Conservation (phyloP, 2,329 filamentous ascomycete genomes). For the Microdochium nivale region DNA sequence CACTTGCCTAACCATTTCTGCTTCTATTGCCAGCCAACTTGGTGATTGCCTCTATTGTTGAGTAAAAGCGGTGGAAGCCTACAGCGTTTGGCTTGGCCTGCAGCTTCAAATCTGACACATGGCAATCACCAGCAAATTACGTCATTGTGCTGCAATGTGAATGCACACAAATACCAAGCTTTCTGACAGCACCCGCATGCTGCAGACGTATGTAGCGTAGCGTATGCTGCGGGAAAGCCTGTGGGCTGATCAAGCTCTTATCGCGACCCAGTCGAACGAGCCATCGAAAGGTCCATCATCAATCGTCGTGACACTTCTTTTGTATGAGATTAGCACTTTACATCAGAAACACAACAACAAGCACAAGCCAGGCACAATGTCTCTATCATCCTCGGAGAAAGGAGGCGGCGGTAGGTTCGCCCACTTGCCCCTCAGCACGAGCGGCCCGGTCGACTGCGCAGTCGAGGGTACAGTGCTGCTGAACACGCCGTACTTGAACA, state of each 20-base stretch:
- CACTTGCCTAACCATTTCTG: no score
- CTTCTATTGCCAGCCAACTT: no score
- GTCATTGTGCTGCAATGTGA: background rate
- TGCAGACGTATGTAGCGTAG: no score
- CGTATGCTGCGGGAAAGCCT: no score
- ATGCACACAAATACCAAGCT: background rate
- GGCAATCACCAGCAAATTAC: background rate
- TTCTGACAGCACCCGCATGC: background rate
- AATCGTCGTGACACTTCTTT: background rate
- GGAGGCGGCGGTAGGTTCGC: conserved; percentile 21
- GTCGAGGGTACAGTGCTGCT: conserved; percentile 46
- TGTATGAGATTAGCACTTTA: background rate
- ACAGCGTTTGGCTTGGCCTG: background rate
- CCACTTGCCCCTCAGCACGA: conserved; percentile 37
- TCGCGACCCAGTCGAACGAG: background rate
- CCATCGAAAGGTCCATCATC: background rate
- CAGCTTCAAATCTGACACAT: background rate
- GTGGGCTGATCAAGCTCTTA: background rate
- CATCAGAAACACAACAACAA: background rate
- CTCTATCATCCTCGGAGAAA: background rate
- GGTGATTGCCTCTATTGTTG: no score
- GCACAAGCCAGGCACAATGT: no score
- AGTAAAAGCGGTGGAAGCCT: no score
- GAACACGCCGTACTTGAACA: conserved; percentile 65
- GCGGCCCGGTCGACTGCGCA: conserved; percentile 39